phyloP scores from a whole-genome alignment of 768 basidiomycete species.

The Scleroderma citrinum region DNA sequence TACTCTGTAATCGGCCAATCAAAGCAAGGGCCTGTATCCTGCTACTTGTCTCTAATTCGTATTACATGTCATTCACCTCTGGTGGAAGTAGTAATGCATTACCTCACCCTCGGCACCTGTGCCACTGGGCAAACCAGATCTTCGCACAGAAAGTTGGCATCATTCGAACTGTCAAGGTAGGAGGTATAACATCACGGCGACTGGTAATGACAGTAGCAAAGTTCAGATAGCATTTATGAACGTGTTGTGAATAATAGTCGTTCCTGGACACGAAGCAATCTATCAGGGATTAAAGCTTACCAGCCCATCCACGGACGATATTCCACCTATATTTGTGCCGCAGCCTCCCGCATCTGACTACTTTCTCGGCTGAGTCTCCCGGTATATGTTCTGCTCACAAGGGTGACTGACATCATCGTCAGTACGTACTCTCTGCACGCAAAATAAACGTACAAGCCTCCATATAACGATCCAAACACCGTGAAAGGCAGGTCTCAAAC shows the following conservation, averaged over 20 bases:
- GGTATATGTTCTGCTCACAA: constrained; percentile 67
- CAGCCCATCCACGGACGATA: no score
- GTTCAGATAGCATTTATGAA: no score
- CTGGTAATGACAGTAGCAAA: no score
- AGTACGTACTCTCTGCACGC: not conserved
- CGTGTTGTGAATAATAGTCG: no score
- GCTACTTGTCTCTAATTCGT: constrained; percentile 14
- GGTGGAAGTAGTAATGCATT: not conserved
- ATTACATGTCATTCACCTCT: constrained; percentile 4
- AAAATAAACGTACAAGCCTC: constrained; percentile 64
- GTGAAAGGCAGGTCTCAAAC: constrained; percentile 61
- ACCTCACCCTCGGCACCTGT: not conserved
- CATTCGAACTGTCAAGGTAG: not conserved
- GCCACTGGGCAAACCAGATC: no score
- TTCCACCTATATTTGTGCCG: constrained; percentile 2
- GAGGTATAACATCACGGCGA: no score
- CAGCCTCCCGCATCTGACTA: constrained; percentile 20
- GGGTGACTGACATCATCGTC: constrained; percentile 50
- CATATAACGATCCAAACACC: constrained; percentile 78
- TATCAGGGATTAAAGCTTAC: no score
- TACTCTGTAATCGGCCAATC: constrained; percentile 7
- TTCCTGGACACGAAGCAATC: no score
- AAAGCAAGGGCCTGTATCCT: constrained; percentile 4
- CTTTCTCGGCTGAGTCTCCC: constrained; percentile 53
- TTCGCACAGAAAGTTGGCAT: no score